Percentiles rank a stretch among this genome's conserved stretches.
phyloP scores from a whole-genome alignment of 75 land plant species.

The Cupressus sempervirens region DNA sequence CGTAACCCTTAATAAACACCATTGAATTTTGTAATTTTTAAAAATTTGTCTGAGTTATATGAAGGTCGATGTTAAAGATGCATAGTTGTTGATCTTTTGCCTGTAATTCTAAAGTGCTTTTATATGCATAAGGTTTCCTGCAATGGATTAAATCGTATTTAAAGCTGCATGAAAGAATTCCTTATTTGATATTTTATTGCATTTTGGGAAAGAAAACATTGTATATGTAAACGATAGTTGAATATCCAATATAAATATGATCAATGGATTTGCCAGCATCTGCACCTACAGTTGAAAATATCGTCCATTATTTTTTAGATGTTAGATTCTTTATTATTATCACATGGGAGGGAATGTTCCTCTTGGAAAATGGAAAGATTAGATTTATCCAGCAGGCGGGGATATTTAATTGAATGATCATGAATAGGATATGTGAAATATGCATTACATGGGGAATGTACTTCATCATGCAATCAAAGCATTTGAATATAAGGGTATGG shows the following conservation, averaged over 20 bases:
- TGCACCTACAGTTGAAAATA: not conserved
- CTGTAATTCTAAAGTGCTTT: not conserved
- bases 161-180: not conserved
- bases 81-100: not conserved
- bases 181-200: too few relatives aligned
- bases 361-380: not conserved
- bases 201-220: not conserved
- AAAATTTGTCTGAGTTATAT: too few relatives aligned
- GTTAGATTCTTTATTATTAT: not conserved
- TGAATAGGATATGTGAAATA: not conserved
- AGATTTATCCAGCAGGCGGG: not conserved
- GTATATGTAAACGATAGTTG: not conserved
- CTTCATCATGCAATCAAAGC: not conserved
- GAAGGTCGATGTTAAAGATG: not conserved
- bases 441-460: not conserved
- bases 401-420: not conserved
- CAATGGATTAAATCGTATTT: not conserved
- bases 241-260: not conserved
- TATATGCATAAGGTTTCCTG: not conserved
- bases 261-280: not conserved
- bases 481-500: not conserved
- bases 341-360: not conserved
- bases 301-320: not conserved
- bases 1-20: too few relatives aligned
- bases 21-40: too few relatives aligned